A percentile compares a stretch with the other conserved stretches of the same genome.
Evolutionary conservation across 345 rosid species (phyloP).

Genomic region (Limnanthes douglasii): DNA sequence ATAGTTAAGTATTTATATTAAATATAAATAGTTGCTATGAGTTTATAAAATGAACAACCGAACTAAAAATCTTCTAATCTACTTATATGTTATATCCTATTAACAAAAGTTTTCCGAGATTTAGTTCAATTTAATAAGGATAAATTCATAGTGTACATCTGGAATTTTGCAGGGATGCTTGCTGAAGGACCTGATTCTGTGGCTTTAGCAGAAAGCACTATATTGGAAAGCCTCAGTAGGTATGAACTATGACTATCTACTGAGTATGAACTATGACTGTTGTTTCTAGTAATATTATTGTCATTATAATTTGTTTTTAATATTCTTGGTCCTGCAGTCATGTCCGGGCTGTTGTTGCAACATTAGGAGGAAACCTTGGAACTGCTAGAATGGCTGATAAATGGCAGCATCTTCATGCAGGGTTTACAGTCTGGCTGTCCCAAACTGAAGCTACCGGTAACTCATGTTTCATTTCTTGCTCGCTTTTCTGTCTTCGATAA

Average conservation of each 20-base stretch:
- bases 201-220: slow-evolving; percentile 46
- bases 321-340: slow-evolving; percentile 45
- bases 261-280: too few species aligned
- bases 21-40: too few species aligned
- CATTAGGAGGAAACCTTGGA: slow-evolving; percentile 69
- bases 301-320: too few species aligned
- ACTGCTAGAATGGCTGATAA: slow-evolving; percentile 43
- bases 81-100: too few species aligned
- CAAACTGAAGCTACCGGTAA: slow-evolving; percentile 71
- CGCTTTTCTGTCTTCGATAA: too few species aligned
- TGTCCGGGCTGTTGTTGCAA: slow-evolving; percentile 75
- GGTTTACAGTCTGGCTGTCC: slow-evolving; percentile 77
- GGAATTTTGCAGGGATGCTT: slow-evolving; percentile 47
- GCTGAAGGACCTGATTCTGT: slow-evolving; percentile 56
- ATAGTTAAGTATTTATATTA: too few species aligned
- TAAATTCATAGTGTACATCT: too few species aligned
- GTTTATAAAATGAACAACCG: too few species aligned
- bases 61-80: too few species aligned
- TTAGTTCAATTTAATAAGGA: too few species aligned
- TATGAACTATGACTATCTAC: slow-evolving; percentile 14
- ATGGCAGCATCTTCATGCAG: slow-evolving; percentile 81
- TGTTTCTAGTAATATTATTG: too few species aligned
- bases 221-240: slow-evolving; percentile 83
- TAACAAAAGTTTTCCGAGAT: too few species aligned
- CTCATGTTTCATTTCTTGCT: not conserved